Evolutionary conservation across 129 eudicot species (phyloP).

Genomic region (Solidago caesia): DNA sequence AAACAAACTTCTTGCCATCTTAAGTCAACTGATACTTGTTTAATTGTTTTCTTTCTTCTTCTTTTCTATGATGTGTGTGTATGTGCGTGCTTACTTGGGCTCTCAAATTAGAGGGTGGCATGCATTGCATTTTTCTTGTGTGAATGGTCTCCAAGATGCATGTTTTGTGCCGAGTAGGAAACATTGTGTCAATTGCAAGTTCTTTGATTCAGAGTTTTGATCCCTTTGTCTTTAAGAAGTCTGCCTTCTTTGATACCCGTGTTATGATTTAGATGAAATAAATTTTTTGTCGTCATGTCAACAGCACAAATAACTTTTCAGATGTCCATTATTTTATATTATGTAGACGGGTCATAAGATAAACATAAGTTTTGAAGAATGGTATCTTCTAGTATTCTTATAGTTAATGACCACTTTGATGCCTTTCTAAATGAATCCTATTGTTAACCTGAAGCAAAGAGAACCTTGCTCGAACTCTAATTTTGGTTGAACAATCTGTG

Average conservation of each 20-base stretch:
- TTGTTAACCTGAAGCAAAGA: constrained; percentile 4
- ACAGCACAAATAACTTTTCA: background rate
- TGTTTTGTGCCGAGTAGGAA: background rate
- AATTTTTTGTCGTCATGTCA: background rate
- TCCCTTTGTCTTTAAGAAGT: background rate
- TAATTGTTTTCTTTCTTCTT: background rate
- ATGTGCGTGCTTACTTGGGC: too few relatives aligned
- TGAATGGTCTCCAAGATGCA: constrained; percentile 8
- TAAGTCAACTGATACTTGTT: too few relatives aligned
- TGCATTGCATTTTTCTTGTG: background rate
- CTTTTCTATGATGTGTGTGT: background rate
- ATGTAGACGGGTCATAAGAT: background rate
- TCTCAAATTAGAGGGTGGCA: too few relatives aligned
- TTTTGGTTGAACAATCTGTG: background rate
- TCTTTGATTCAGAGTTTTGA: background rate
- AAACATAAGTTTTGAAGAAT: background rate
- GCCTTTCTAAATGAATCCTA: background rate
- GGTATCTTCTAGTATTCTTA: background rate
- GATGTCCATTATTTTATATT: too few relatives aligned
- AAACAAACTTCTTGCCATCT: background rate
- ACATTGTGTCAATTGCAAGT: background rate
- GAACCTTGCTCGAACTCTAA: background rate
- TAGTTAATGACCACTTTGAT: constrained; percentile 1
- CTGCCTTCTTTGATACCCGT: background rate
- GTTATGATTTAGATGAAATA: background rate